Evolutionary conservation across 306 rosid genomes (phyloP).

Genomic region (Fragaria vesca): DNA sequence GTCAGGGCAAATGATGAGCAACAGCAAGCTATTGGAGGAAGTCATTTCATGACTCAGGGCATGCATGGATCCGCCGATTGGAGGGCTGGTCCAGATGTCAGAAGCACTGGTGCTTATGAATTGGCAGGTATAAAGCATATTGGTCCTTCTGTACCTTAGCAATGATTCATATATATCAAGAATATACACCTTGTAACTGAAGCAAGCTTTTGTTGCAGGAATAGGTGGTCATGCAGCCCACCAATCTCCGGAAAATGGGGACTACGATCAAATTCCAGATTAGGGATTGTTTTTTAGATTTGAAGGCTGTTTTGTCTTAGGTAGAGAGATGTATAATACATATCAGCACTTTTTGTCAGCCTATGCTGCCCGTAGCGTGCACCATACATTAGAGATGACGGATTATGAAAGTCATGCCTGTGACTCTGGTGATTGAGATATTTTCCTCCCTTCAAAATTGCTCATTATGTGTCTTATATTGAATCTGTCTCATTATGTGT

Average conservation of each 20-base stretch:
- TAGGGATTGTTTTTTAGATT: constrained; percentile 32
- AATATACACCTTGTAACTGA: background rate
- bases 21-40: constrained; percentile 62
- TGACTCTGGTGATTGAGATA: background rate
- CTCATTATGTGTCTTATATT: background rate
- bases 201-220: constrained; percentile 46
- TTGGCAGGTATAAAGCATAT: constrained; percentile 51
- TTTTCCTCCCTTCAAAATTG: constrained; percentile 1
- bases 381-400: constrained; percentile 51
- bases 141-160: background rate
- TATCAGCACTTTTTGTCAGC: constrained; percentile 42
- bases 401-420: constrained; percentile 16
- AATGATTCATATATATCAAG: background rate
- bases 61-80: constrained; percentile 71
- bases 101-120: constrained; percentile 50
- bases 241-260: constrained; percentile 89
- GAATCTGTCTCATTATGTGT: no score
- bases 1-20: constrained; percentile 66
- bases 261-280: constrained; percentile 75
- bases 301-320: constrained; percentile 38
- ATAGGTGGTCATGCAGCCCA: constrained; percentile 58
- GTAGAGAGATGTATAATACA: constrained; percentile 61
- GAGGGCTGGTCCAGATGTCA: constrained; percentile 60
- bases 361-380: constrained; percentile 53
- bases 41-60: constrained; percentile 80